Evolutionary conservation across 1,284 basidiomycete species (phyloP).

Genomic region (Cutaneotrichosporon dermatis): DNA sequence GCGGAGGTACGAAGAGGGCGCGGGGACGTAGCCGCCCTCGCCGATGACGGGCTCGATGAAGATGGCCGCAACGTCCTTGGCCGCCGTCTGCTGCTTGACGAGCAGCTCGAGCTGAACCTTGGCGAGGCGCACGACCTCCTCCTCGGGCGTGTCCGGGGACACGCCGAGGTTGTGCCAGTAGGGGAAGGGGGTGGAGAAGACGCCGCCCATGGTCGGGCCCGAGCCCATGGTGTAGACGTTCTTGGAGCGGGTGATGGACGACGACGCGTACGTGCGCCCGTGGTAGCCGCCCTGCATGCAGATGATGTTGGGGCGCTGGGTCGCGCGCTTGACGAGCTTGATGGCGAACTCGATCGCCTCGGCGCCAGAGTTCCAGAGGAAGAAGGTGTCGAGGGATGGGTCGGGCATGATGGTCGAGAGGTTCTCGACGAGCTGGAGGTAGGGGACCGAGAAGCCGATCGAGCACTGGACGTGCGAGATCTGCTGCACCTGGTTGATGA

Average conservation of each 20-base stretch:
- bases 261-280: slow-evolving; percentile 73
- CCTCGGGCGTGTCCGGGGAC: slow-evolving; percentile 59
- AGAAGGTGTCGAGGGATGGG: slow-evolving; percentile 61
- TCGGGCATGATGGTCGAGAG: slow-evolving; percentile 26
- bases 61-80: slow-evolving; percentile 84
- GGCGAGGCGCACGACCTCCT: slow-evolving; percentile 63
- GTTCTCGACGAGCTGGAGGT: slow-evolving; percentile 24
- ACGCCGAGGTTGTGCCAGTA: slow-evolving; percentile 87
- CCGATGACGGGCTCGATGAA: slow-evolving; percentile 88
- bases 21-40: slow-evolving; percentile 87
- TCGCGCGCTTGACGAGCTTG: slow-evolving; percentile 62
- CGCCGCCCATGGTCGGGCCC: slow-evolving; percentile 54
- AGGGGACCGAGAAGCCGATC: slow-evolving; percentile 18
- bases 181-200: slow-evolving; percentile 77
- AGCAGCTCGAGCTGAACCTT: slow-evolving; percentile 79
- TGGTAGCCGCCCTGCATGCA: slow-evolving; percentile 82
- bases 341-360: slow-evolving; percentile 31
- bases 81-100: slow-evolving; percentile 76
- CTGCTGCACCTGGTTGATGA: slow-evolving; percentile 74
- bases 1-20: slow-evolving; percentile 71
- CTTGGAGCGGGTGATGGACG: slow-evolving; percentile 84
- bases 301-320: slow-evolving; percentile 78
- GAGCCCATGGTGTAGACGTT: slow-evolving; percentile 67
- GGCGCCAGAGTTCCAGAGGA: slow-evolving; percentile 80
- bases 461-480: slow-evolving; percentile 68